Conservation (phyloP, 805 yeast species). For the Blastobotrys terrestris region DNA sequence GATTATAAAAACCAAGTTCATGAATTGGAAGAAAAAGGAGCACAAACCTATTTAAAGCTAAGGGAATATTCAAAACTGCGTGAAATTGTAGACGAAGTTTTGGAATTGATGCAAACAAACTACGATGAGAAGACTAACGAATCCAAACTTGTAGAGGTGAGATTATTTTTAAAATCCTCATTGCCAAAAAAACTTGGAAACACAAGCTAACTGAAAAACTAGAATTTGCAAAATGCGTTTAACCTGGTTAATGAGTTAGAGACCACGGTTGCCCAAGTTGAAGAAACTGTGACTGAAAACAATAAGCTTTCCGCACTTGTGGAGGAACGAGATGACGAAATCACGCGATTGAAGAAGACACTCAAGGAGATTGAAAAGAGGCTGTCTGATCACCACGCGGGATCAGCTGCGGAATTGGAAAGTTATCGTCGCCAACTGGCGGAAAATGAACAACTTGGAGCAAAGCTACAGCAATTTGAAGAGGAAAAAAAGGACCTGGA, state of each 20-base stretch:
- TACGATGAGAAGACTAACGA: neutral
- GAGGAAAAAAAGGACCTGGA: neutral
- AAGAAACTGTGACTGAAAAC: constrained; percentile 2
- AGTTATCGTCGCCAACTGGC: neutral
- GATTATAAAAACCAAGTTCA: neutral
- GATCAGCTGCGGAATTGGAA: neutral
- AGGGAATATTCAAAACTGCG: neutral
- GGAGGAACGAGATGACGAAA: neutral
- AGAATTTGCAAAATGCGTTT: constrained; percentile 3
- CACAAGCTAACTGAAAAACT: neutral
- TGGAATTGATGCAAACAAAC: neutral
- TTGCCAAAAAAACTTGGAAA: neutral
- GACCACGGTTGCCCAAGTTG: neutral
- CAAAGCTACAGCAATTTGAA: neutral
- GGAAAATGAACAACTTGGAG: neutral
- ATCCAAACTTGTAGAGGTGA: neutral
- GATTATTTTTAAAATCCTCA: neutral
- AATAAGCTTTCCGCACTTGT: neutral
- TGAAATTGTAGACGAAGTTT: neutral
- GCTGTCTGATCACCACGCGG: neutral
- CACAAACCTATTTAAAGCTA: neutral
- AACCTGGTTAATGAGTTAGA: neutral
- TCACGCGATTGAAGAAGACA: neutral
- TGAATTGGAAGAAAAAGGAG: neutral
- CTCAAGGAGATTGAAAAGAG: neutral